Conservation (phyloP, 2,329 filamentous ascomycete genomes). For the Ampelomyces quisqualis region DNA sequence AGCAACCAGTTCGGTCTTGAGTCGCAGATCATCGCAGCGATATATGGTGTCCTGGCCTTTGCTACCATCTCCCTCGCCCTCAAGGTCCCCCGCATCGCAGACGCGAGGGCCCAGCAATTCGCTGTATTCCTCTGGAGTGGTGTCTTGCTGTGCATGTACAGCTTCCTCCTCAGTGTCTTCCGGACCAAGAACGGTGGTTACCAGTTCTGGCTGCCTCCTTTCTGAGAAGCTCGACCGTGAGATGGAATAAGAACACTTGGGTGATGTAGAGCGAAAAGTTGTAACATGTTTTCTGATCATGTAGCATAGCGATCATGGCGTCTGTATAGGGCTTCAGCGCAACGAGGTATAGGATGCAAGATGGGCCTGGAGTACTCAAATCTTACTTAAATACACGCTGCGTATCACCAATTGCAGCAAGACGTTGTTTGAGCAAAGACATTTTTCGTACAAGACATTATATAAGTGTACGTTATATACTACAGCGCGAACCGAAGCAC, state of each 20-base stretch:
- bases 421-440: neutral
- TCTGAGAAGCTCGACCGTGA: slow-evolving; percentile 50
- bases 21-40: slow-evolving; percentile 89
- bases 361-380: no score
- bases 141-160: slow-evolving; percentile 81
- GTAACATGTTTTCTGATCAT: no score
- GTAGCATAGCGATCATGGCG: neutral
- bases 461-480: slow-evolving; percentile 1
- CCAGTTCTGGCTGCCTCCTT: slow-evolving; percentile 90
- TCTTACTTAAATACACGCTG: no score
- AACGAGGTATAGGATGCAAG: no score
- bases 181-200: slow-evolving; percentile 93
- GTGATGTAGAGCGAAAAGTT: neutral
- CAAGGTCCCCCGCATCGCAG: slow-evolving; percentile 85
- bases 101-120: slow-evolving; percentile 75
- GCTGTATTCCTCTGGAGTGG: slow-evolving; percentile 77
- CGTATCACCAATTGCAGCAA: no score
- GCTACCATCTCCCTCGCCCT: slow-evolving; percentile 86
- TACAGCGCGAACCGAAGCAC: slow-evolving; percentile 1
- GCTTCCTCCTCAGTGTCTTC: slow-evolving; percentile 92
- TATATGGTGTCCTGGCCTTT: slow-evolving; percentile 83
- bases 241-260: neutral
- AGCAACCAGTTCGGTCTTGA: slow-evolving; percentile 92
- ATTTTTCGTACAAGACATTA: slow-evolving; percentile 2
- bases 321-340: no score